Conservation (phyloP, 805 yeast genomes). For the Barnettozyma sp. region DNA sequence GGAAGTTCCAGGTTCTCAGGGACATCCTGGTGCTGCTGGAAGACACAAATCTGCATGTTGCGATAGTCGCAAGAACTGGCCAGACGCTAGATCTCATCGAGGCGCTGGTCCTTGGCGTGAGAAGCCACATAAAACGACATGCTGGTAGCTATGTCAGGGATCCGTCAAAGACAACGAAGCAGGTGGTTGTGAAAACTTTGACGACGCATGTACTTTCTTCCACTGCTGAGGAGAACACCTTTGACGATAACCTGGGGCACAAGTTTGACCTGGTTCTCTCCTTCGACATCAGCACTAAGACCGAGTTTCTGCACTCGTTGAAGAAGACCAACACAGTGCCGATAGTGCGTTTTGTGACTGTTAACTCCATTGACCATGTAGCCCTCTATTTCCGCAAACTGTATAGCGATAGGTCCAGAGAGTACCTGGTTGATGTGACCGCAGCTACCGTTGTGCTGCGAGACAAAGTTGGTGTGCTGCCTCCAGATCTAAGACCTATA, state of each 20-base stretch:
- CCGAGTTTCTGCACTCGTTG: constrained; percentile 28
- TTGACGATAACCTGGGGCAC: constrained; percentile 3
- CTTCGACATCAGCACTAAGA: constrained; percentile 55
- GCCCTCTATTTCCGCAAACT: constrained; percentile 40
- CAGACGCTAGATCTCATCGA: constrained; percentile 66
- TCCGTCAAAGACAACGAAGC: constrained; percentile 26
- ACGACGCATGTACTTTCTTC: constrained; percentile 20
- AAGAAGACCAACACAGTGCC: constrained; percentile 36
- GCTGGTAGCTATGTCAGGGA: constrained; percentile 59
- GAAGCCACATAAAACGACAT: constrained; percentile 48
- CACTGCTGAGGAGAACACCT: constrained; percentile 9
- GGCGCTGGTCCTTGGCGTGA: constrained; percentile 59
- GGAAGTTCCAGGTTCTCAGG: constrained; percentile 69
- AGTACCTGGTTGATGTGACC: constrained; percentile 58
- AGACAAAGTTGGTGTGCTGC: constrained; percentile 74
- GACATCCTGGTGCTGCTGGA: constrained; percentile 55
- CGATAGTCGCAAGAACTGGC: constrained; percentile 63
- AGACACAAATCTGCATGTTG: constrained; percentile 45
- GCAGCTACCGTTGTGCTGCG: constrained; percentile 79
- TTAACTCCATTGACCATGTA: constrained; percentile 81
- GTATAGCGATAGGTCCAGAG: constrained; percentile 27
- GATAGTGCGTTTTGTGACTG: constrained; percentile 62
- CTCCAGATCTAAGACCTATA: constrained; percentile 72
- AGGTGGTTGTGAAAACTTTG: constrained; percentile 9
- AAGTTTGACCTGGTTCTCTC: constrained; percentile 55